Conservation (phyloP, 2,329 filamentous ascomycete genomes). For the Fusarium piperis region DNA sequence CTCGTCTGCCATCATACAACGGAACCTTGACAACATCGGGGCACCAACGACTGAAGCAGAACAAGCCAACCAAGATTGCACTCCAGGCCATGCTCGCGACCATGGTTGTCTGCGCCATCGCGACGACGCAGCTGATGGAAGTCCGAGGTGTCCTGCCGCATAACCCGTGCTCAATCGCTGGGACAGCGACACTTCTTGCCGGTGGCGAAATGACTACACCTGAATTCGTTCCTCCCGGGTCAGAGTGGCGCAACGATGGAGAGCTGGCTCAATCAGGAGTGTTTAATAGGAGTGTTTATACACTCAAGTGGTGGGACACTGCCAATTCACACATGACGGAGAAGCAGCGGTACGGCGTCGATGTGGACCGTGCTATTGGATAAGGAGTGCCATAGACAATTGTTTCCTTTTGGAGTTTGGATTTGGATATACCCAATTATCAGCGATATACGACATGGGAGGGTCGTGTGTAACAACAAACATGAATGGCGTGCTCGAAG, state of each 20-base stretch:
- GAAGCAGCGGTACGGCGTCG: constrained; percentile 43
- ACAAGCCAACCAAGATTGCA: constrained; percentile 40
- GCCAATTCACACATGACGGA: background rate
- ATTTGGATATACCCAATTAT: background rate
- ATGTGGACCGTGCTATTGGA: constrained; percentile 37
- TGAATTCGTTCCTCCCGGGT: constrained; percentile 33
- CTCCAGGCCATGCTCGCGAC: constrained; percentile 44
- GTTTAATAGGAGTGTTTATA: constrained; percentile 20
- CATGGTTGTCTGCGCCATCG: constrained; percentile 41
- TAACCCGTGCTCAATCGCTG: constrained; percentile 44
- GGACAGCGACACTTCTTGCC: constrained; percentile 40
- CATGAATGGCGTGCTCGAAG: background rate
- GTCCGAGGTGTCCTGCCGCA: constrained; percentile 41
- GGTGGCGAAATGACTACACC: constrained; percentile 39
- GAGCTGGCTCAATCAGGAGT: constrained; percentile 26
- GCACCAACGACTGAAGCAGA: constrained; percentile 37
- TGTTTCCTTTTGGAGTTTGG: background rate
- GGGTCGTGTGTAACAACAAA: background rate
- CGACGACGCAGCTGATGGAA: constrained; percentile 35
- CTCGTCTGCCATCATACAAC: constrained; percentile 12
- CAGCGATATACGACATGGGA: background rate
- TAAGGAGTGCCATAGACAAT: background rate
- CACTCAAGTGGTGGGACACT: constrained; percentile 60
- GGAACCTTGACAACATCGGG: constrained; percentile 14
- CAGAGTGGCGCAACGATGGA: constrained; percentile 39